A percentile compares a stretch with the other conserved stretches of the same genome.
These are phyloP conservation scores for Flaveria brownii DNA, from an alignment of 129 eudicot genomes.

Conservation along the genomic window DNA sequence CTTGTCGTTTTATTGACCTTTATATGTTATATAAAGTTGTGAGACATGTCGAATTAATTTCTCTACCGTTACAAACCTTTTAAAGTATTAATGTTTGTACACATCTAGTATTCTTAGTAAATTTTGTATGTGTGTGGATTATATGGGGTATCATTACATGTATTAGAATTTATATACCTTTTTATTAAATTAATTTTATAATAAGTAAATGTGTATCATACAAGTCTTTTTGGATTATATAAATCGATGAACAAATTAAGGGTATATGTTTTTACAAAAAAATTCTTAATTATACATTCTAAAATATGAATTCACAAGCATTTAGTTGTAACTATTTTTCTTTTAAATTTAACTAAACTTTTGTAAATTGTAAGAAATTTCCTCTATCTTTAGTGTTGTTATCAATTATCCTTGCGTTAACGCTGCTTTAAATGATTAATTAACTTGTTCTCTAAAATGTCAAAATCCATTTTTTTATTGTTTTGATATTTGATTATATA, in stretches of 20 bases:
- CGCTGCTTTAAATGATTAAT: not conserved
- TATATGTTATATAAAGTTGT: constrained; percentile 15
- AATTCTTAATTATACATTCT: no score
- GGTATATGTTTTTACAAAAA: no score
- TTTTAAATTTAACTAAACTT: not conserved
- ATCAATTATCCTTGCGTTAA: not conserved
- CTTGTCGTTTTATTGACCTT: not conserved
- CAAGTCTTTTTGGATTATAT: no score
- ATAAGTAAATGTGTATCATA: no score
- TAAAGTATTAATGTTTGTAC: constrained; percentile 13
- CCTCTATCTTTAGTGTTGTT: not conserved
- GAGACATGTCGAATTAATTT: not conserved
- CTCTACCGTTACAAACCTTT: constrained; percentile 18
- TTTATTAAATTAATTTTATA: no score
- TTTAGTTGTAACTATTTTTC: no score
- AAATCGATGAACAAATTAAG: no score
- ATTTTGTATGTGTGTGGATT: not conserved
- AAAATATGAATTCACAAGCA: no score
- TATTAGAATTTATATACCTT: no score
- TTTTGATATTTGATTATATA: not conserved
- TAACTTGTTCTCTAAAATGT: not conserved
- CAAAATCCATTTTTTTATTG: not conserved
- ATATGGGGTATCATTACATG: not conserved
- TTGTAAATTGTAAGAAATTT: not conserved
- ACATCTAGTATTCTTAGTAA: not conserved